A percentile compares a stretch with the other conserved stretches of the same genome.
Conservation (phyloP, 257 asterid species). For the Solanum raphanifolium region DNA sequence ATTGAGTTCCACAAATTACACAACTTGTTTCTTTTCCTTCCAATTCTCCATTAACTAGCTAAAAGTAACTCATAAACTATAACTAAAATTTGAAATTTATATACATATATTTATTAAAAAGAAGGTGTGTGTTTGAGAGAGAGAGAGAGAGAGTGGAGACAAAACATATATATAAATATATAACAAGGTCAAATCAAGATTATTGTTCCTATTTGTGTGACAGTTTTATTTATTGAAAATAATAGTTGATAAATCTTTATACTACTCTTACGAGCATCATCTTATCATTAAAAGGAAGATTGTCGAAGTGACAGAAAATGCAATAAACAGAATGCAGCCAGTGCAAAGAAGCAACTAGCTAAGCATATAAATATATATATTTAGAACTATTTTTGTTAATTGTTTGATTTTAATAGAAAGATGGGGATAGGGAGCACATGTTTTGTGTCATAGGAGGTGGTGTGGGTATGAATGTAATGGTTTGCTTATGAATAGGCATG, state of each 20-base stretch:
- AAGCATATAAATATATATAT: too few species aligned
- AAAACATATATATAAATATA: neutral
- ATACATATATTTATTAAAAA: neutral
- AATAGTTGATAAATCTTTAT: neutral
- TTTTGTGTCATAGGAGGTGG: neutral
- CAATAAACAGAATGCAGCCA: neutral
- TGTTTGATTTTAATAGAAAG: neutral
- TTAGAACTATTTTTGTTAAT: neutral
- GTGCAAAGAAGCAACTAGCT: neutral
- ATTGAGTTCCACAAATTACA: neutral
- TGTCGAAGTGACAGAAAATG: neutral
- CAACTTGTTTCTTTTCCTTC: neutral
- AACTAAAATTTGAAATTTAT: neutral
- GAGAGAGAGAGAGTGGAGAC: neutral
- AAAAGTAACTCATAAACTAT: neutral
- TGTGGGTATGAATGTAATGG: neutral
- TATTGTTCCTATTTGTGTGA: neutral
- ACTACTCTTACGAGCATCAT: too few species aligned
- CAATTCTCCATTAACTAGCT: neutral
- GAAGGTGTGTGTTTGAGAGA: neutral
- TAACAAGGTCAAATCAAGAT: neutral
- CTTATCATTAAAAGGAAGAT: neutral
- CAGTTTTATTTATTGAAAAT: neutral
- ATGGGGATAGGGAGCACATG: neutral
- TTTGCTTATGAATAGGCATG: conserved; percentile 8